These are phyloP conservation scores for Rhizopogon salebrosus DNA, from an alignment of 768 basidiomycete species.

Conservation along the genomic window DNA sequence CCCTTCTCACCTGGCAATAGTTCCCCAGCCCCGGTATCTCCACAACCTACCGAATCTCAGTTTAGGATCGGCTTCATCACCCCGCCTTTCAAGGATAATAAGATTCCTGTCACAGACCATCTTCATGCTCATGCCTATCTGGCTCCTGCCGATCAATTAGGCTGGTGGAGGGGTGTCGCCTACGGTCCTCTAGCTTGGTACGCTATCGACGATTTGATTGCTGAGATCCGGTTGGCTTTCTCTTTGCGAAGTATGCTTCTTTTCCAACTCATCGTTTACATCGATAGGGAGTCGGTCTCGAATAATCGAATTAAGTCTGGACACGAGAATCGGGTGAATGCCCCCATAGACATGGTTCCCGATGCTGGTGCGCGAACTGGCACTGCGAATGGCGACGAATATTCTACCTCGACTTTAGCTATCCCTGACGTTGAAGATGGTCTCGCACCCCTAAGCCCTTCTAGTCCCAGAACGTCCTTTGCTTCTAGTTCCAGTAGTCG, in stretches of 20 bases:
- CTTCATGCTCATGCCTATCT: conserved; percentile 75
- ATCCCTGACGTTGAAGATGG: conserved; percentile 39
- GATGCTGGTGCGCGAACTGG: conserved; percentile 64
- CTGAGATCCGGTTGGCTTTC: conserved; percentile 64
- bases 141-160: conserved; percentile 55
- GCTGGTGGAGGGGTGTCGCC: conserved; percentile 69
- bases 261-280: conserved; percentile 2
- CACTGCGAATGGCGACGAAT: conserved; percentile 60
- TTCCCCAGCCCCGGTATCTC: conserved; percentile 22
- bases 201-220: conserved; percentile 70
- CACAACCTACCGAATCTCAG: conserved; percentile 28
- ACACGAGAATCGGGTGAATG: conserved; percentile 46
- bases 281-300: conserved; percentile 57
- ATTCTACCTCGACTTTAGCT: conserved; percentile 46
- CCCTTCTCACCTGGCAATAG: conserved; percentile 14
- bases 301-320: conserved; percentile 85
- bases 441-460: conserved; percentile 1
- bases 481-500: conserved; percentile 28
- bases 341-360: conserved; percentile 73
- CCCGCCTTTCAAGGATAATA: conserved; percentile 69
- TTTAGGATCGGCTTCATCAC: conserved; percentile 77
- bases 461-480: conserved; percentile 16
- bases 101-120: conserved; percentile 77
- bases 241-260: conserved; percentile 1
- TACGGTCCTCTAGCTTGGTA: conserved; percentile 73